Base-by-base conservation (phyloP, 2,329 filamentous ascomycete species). In the Lachnellula hyalina region DNA sequence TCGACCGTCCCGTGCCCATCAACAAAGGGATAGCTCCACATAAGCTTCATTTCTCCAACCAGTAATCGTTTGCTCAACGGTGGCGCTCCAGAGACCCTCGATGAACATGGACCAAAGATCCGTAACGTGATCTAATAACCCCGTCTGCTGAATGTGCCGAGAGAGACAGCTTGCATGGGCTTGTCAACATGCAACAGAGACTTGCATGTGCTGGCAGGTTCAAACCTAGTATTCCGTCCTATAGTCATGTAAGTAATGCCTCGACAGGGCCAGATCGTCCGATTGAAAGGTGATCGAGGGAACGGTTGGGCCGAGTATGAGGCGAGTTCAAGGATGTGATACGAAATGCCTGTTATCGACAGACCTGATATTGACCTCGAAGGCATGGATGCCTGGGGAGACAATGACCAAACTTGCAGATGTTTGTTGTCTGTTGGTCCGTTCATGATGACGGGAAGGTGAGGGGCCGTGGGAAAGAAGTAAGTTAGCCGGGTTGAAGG, bases 91-190 rank as follows among this genome's bases (percentile, higher is more conserved):
- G 32, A 52, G 45, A 53, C 53, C 34, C 54, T 58, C 47, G 52
- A 42, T 59, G 53, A 56, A 50, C 47, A 60, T 63, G 63, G 62
- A 63, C 64, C 41, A 48, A 54, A 48, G 54, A 45, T 49, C 54
- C 57, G 60, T 68, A 67, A 67, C 63, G 66, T 69, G 67, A 68
- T 66, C 55, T 50, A 56, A 56, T 55, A 51, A 46, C 47, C 41
- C 52, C 45, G 45, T 41, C 23, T 53, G 49, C 49, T 58, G 59
- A 59, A 66, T 61, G 53, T 58, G 55, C 59, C 53, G 56, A 11
- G 28, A 32, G 38, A 40, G 36, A 60, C 53, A 47, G 45, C 41
- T 55, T 60, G 61, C 61, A 61, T 51, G 50, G 50, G 38, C 52
- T 56, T 47, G 38, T 56, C 51, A 52, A 52, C 36, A 53, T 55